phyloP scores from a whole-genome alignment of 2,329 filamentous ascomycete species.

The Cryoendolithus antarcticus region DNA sequence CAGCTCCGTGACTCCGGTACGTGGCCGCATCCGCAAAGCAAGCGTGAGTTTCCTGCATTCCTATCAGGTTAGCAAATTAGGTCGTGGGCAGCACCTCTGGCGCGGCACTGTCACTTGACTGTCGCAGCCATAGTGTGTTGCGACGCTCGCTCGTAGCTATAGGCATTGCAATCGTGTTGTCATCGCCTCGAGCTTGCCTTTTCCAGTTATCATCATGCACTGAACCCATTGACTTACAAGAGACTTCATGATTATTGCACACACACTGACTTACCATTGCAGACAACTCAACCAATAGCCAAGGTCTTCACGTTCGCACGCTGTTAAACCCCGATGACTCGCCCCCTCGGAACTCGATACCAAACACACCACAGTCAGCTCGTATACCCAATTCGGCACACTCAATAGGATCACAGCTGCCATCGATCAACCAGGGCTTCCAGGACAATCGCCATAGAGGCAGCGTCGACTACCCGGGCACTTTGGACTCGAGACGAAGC shows the following conservation, averaged over 20 bases:
- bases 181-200: not conserved
- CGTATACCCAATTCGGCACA: conserved; percentile 26
- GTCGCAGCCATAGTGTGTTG: too few relatives aligned
- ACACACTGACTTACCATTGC: not conserved
- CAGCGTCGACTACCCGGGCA: conserved; percentile 39
- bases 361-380: conserved; percentile 32
- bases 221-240: not conserved
- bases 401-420: conserved; percentile 26
- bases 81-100: not conserved
- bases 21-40: conserved; percentile 25
- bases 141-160: too few relatives aligned
- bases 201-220: conserved; percentile 9
- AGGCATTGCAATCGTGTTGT: too few relatives aligned
- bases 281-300: conserved; percentile 30
- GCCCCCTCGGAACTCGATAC: conserved; percentile 29
- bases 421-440: conserved; percentile 45
- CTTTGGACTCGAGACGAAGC: conserved; percentile 53
- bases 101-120: too few relatives aligned
- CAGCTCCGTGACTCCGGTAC: conserved; percentile 25
- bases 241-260: too few relatives aligned
- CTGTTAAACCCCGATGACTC: conserved; percentile 39
- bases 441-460: conserved; percentile 26
- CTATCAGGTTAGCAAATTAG: not conserved
- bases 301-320: conserved; percentile 37
- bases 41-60: conserved; percentile 19